These are phyloP conservation scores for Acer campestre DNA, from an alignment of 345 rosid species.

Conservation along the genomic window DNA sequence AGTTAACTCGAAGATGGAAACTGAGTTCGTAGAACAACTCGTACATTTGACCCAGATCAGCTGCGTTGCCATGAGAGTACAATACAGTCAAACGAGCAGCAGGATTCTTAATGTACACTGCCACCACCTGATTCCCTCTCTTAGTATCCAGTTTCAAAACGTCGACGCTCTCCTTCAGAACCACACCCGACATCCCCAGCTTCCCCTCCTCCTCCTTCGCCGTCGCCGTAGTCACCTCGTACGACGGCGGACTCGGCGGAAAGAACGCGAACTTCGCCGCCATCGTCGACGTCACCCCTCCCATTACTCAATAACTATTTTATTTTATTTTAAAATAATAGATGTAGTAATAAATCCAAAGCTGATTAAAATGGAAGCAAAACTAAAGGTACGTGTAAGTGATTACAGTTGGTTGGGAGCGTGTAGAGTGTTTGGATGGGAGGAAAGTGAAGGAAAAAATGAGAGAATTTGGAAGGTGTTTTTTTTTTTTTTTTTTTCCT, in stretches of 20 bases:
- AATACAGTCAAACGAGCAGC: slow-evolving; percentile 73
- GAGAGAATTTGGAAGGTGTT: not conserved
- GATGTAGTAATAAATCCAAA: not conserved
- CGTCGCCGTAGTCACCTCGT: slow-evolving; percentile 44
- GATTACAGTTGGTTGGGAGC: not conserved
- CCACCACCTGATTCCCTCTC: slow-evolving; percentile 84
- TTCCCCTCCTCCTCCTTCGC: slow-evolving; percentile 47
- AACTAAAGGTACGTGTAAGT: not conserved
- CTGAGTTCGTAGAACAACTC: slow-evolving; percentile 79
- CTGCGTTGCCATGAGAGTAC: slow-evolving; percentile 95
- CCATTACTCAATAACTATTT: slow-evolving; percentile 43
- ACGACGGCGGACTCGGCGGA: slow-evolving; percentile 92
- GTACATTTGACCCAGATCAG: slow-evolving; percentile 92
- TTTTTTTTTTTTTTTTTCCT: not conserved
- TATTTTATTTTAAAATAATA: no score
- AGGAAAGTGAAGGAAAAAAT: slow-evolving; percentile 22
- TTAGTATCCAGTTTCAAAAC: slow-evolving; percentile 67
- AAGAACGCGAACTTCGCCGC: slow-evolving; percentile 97
- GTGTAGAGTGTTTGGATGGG: slow-evolving; percentile 11
- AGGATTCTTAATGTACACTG: slow-evolving; percentile 76
- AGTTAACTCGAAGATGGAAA: slow-evolving; percentile 76
- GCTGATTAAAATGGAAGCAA: not conserved
- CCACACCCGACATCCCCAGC: slow-evolving; percentile 60
- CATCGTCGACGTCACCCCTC: slow-evolving; percentile 87
- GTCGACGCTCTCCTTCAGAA: slow-evolving; percentile 63